Evolutionary conservation across 129 eudicot species (phyloP), one percentile per base, ranked within the genome.

Genomic region (Flaveria sonorensis): DNA sequence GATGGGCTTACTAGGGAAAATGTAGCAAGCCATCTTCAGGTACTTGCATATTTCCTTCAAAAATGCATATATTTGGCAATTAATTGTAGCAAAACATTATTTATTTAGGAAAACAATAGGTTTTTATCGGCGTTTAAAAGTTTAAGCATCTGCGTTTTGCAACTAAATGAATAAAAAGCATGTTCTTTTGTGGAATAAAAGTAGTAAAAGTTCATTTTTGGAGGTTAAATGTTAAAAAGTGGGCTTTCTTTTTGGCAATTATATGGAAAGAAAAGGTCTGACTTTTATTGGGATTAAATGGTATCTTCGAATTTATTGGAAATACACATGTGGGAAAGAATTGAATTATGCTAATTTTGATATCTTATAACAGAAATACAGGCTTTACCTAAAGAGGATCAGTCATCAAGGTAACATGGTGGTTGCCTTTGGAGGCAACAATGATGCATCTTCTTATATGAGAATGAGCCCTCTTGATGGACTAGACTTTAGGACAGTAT

Each of bases 1-100:
- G 97, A 93, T 52, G 92, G 96, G 78, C 97, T 93, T 69, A 93
- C 96, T n/a, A 79, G 98, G 76, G 98, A 93, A 83, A 93, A 93
- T 74, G 98, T 93, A 77, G 98, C 98, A 12, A 93, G 98, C 88
- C 98, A 93, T 89, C 88, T 93, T 30, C 98, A 89, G 97, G 98
- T 70, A 81, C 70, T 26, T 28, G 21, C 13, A 70, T 72, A 32
- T 68, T 70, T 72, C 57, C n/a, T 62, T 76, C 7, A 55, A 60
- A 30, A 63, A 32, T 61, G 66, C 51, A 56, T 26, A 15, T 56
- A 4, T 78, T 69, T 57, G 60, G 62, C 50, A 19, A 68, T 56
- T 57, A 32, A 11, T 42, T 63, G 57, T 19, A 50, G 56, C 36
- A 79, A 62, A 72, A 12, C 14, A 13, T 60, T 55, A 12, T 28